Conservation (phyloP, 2,329 filamentous ascomycete species). For the Triangularia verruculosa region DNA sequence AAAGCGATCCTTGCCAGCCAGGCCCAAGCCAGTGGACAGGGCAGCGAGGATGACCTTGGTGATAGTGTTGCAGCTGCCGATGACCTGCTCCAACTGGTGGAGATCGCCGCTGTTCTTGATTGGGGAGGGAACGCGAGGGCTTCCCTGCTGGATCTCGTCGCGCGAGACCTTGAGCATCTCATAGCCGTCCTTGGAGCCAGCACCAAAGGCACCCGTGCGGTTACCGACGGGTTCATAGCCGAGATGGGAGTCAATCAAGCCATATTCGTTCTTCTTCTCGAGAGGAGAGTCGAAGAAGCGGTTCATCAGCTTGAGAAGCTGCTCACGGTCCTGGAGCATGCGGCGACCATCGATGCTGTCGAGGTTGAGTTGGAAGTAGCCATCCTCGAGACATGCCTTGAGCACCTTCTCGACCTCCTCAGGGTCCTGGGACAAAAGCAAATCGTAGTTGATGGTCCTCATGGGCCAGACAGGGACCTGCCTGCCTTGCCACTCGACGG, state of each 20-base stretch:
- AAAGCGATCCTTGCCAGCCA: constrained; percentile 45
- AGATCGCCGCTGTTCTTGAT: constrained; percentile 49
- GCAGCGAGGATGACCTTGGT: constrained; percentile 51
- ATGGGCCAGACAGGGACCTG: constrained; percentile 49
- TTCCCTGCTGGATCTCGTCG: constrained; percentile 48
- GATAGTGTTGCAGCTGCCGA: constrained; percentile 48
- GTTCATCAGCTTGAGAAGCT: constrained; percentile 53
- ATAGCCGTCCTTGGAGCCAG: constrained; percentile 49
- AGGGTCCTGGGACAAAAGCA: constrained; percentile 53
- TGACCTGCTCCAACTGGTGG: constrained; percentile 47
- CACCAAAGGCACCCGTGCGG: constrained; percentile 44
- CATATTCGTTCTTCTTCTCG: constrained; percentile 56
- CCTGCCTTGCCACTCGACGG: constrained; percentile 48
- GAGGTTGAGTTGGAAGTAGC: constrained; percentile 57
- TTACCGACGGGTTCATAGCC: constrained; percentile 50
- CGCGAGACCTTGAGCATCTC: constrained; percentile 53
- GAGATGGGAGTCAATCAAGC: constrained; percentile 51
- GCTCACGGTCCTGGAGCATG: constrained; percentile 51
- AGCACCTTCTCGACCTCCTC: constrained; percentile 51
- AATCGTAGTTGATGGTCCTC: constrained; percentile 51
- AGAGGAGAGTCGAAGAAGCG: constrained; percentile 53
- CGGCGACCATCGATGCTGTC: constrained; percentile 51
- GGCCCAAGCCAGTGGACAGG: constrained; percentile 46
- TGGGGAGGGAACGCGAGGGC: constrained; percentile 44
- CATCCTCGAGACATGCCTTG: constrained; percentile 47